Percentiles rank a stretch among this genome's conserved stretches.
These are phyloP conservation scores for Phoma herbarum DNA, from an alignment of 2,329 filamentous ascomycete species.

Conservation along the genomic window DNA sequence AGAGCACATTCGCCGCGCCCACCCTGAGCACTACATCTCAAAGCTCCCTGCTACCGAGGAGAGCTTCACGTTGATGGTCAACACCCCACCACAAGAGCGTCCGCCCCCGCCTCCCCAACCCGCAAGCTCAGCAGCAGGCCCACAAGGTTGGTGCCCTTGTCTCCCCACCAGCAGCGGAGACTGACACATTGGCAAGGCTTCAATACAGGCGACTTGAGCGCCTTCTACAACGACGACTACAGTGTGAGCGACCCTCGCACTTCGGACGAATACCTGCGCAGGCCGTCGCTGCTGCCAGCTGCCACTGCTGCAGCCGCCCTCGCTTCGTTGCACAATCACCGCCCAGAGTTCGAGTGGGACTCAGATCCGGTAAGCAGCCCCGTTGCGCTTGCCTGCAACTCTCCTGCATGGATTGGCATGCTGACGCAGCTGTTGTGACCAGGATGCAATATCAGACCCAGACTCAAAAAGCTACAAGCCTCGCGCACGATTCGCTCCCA, in stretches of 20 bases:
- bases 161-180: slow-evolving; percentile 44
- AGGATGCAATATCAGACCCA: slow-evolving; percentile 51
- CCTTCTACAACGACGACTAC: slow-evolving; percentile 72
- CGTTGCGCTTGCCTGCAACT: slow-evolving; percentile 19
- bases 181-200: slow-evolving; percentile 56
- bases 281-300: slow-evolving; percentile 70
- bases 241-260: slow-evolving; percentile 73
- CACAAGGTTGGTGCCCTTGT: slow-evolving; percentile 44
- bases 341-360: slow-evolving; percentile 67
- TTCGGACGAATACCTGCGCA: slow-evolving; percentile 73
- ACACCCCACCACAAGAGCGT: slow-evolving; percentile 80
- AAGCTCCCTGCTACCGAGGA: slow-evolving; percentile 97
- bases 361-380: slow-evolving; percentile 46
- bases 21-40: slow-evolving; percentile 96
- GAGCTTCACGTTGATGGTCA: slow-evolving; percentile 97
- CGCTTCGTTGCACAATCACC: slow-evolving; percentile 83
- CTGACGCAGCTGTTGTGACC: slow-evolving; percentile 35
- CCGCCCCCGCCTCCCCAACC: slow-evolving; percentile 62
- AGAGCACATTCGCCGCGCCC: slow-evolving; percentile 96
- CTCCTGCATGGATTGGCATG: slow-evolving; percentile 13
- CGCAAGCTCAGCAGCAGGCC: slow-evolving; percentile 50
- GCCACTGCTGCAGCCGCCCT: slow-evolving; percentile 85
- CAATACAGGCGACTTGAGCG: slow-evolving; percentile 65
- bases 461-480: slow-evolving; percentile 51
- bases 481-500: slow-evolving; percentile 52